Evolutionary conservation across 331 rosid species (phyloP).

Genomic region (Pyracantha coccinea): DNA sequence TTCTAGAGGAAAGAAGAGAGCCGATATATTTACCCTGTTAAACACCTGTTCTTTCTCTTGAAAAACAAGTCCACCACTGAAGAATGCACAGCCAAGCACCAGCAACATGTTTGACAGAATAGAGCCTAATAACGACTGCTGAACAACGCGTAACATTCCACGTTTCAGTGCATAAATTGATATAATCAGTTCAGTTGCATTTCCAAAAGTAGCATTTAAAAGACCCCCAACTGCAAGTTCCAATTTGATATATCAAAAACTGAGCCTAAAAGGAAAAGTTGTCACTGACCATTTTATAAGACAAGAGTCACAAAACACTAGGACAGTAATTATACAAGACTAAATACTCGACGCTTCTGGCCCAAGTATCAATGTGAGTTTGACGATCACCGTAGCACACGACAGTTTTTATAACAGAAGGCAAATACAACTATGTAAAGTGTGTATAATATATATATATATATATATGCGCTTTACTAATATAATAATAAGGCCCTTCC

Average conservation of each 20-base stretch:
- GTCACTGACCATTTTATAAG: not conserved
- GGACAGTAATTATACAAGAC: not conserved
- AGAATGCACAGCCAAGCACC: slow-evolving; percentile 90
- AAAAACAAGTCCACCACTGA: slow-evolving; percentile 66
- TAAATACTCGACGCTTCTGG: not conserved
- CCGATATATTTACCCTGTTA: slow-evolving; percentile 44
- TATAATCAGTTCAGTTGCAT: slow-evolving; percentile 85
- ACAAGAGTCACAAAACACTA: not conserved
- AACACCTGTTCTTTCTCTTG: slow-evolving; percentile 62
- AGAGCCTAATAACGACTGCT: slow-evolving; percentile 77
- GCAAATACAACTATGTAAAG: not conserved
- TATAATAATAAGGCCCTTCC: too few species aligned
- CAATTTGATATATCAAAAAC: slow-evolving; percentile 15
- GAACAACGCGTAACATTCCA: slow-evolving; percentile 71
- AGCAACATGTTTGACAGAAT: slow-evolving; percentile 83
- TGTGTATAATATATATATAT: too few species aligned
- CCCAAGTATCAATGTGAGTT: not conserved
- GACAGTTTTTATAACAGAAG: not conserved
- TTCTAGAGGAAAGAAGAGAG: not conserved
- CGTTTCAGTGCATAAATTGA: slow-evolving; percentile 72
- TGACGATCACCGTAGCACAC: not conserved
- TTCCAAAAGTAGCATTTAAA: slow-evolving; percentile 81
- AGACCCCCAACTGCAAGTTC: slow-evolving; percentile 76
- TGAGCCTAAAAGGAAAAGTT: slow-evolving; percentile 8
- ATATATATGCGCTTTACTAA: too few species aligned